A percentile compares a stretch with the other conserved stretches of the same genome.
phyloP scores from a whole-genome alignment of 192 early-diverging fungal species.

The Rhizophlyctis rosea region DNA sequence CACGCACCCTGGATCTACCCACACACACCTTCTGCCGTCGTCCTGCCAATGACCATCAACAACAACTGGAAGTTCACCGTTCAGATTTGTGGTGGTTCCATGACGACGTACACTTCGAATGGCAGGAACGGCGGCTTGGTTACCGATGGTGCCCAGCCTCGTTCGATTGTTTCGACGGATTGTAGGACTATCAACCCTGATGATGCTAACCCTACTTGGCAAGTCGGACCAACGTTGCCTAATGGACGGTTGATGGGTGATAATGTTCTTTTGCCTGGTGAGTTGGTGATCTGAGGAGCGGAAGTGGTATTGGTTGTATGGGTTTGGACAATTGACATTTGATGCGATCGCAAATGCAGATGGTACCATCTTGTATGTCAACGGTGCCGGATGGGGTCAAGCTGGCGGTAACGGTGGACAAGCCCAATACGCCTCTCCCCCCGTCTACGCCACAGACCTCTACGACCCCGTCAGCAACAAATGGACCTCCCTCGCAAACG shows the following conservation, averaged over 20 bases:
- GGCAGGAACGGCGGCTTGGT: neutral
- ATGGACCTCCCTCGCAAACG: slow-evolving; percentile 19
- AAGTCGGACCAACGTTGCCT: slow-evolving; percentile 15
- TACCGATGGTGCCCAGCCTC: neutral
- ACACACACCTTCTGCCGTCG: slow-evolving; percentile 25
- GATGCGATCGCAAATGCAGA: slow-evolving; percentile 5
- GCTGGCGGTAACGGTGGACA: slow-evolving; percentile 38
- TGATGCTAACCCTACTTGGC: slow-evolving; percentile 21
- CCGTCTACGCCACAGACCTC: slow-evolving; percentile 27
- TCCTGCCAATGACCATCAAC: slow-evolving; percentile 29
- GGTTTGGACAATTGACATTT: neutral
- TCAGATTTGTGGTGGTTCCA: slow-evolving; percentile 35
- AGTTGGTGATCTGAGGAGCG: too few species aligned
- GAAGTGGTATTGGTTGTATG: neutral
- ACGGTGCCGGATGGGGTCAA: slow-evolving; percentile 30
- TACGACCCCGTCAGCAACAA: slow-evolving; percentile 11
- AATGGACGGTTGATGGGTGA: slow-evolving; percentile 33
- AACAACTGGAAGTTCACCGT: slow-evolving; percentile 18
- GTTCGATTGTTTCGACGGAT: slow-evolving; percentile 5
- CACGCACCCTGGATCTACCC: slow-evolving; percentile 32
- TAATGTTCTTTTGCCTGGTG: slow-evolving; percentile 30
- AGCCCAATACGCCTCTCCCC: slow-evolving; percentile 23
- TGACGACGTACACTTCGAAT: neutral
- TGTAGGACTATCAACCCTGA: slow-evolving; percentile 29
- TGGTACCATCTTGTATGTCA: slow-evolving; percentile 28